Evolutionary conservation across 179 eudicot genomes (phyloP).

Genomic region (Beta lomatogona): DNA sequence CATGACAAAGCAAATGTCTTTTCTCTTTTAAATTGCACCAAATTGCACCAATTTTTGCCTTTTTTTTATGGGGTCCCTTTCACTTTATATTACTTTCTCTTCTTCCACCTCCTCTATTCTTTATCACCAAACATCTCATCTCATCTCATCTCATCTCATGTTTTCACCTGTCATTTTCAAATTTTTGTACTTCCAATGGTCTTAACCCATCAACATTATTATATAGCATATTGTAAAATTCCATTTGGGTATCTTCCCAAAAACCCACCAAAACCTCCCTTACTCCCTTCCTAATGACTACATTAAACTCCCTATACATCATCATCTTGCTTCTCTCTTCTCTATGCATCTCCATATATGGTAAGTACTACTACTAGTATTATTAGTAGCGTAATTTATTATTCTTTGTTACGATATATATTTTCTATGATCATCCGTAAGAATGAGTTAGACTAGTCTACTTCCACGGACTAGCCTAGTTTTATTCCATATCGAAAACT

Average conservation of each 20-base stretch:
- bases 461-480: no score
- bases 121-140: constrained; percentile 12
- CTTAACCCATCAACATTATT: constrained; percentile 3
- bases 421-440: background rate
- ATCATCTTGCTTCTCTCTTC: constrained; percentile 38
- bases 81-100: constrained; percentile 33
- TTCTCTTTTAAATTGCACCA: constrained; percentile 19
- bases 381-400: background rate
- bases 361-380: constrained; percentile 31
- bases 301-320: constrained; percentile 28
- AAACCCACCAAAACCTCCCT: constrained; percentile 33
- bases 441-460: no score
- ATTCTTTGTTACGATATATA: background rate
- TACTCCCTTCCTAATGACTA: constrained; percentile 39
- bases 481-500: no score
- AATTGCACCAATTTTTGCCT: constrained; percentile 32
- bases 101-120: constrained; percentile 17
- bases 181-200: constrained; percentile 14
- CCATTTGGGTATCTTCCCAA: constrained; percentile 31
- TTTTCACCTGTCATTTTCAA: constrained; percentile 26
- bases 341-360: constrained; percentile 43
- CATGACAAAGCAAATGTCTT: constrained; percentile 48
- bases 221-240: constrained; percentile 22
- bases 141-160: background rate
- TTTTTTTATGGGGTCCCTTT: constrained; percentile 6